A percentile compares a stretch with the other conserved stretches of the same genome.
phyloP scores from a whole-genome alignment of 176 grass and related monocot species.

The Eragrostis nindensis region DNA sequence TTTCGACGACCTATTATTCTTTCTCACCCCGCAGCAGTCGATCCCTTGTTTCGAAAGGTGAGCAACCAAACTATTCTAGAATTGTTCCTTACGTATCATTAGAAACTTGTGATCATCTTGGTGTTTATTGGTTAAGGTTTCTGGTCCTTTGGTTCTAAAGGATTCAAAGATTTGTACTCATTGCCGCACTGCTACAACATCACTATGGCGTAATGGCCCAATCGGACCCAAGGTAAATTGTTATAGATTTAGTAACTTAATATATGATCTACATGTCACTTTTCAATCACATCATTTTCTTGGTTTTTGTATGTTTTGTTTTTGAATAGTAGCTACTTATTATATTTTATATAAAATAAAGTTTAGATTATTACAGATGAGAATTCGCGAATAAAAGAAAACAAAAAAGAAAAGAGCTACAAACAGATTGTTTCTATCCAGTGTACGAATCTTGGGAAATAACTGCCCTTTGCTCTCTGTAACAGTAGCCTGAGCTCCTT shows the following conservation, averaged over 20 bases:
- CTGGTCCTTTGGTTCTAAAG: background rate
- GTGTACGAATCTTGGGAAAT: no score
- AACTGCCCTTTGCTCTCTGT: no score
- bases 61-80: background rate
- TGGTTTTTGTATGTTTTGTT: background rate
- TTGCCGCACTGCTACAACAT: background rate
- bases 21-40: background rate
- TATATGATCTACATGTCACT: background rate
- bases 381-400: no score
- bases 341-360: no score
- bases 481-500: no score
- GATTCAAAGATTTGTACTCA: background rate
- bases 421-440: no score
- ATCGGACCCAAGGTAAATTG: background rate
- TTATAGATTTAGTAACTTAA: background rate
- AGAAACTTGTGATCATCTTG: background rate
- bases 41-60: background rate
- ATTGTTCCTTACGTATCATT: background rate
- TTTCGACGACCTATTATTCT: background rate
- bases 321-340: no score
- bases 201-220: conserved; percentile 25
- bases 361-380: no score
- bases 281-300: background rate
- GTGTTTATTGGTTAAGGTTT: background rate
- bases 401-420: no score